Evolutionary conservation across 2,329 filamentous ascomycete species (phyloP), one percentile per base, ranked within the genome.

Genomic region (Mycosphaerelloides madeirae): DNA sequence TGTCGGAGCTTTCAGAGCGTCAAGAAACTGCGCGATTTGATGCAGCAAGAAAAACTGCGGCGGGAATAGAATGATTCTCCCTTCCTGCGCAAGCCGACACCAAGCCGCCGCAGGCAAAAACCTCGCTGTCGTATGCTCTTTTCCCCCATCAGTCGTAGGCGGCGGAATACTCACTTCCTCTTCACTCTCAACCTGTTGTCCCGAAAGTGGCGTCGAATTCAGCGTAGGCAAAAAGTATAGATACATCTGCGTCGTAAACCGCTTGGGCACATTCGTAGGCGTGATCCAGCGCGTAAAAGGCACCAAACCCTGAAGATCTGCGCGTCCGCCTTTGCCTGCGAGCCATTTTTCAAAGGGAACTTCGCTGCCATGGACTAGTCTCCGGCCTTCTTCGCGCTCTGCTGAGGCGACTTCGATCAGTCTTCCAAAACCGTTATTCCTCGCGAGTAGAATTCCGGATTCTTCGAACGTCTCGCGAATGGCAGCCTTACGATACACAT

Each of bases 171-270:
- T 72, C 53, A 75, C 80, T 60, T 76, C 77, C 0, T 51, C 54
- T 35, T 61, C 57, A 6, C 45, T 49, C 9, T 56, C 52, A 11
- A 54, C 56, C 59, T 56, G 55, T 50, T 31, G 59, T 53, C 41
- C 44, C 5, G 22, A 25, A n/a, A 59, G 9, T 4, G 57, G 58
- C 53, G 71, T 62, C 54, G 71, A 53, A 36, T 67, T 38, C 20
- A 58, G 44, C 1, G 61, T 58, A 0, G 89, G 89, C 2, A 96
- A 75, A 66, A 94, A 83, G 67, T 95, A 95, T 9, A 97, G 66
- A 68, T 97, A 98, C 91, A 97, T 97, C 63, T 96, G 90, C 1
- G 91, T 96, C 0, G 86, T 87, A 69, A 94, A 98, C 35, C 93
- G 79, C 57, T 83, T 87, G 0, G 81, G 78, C 1, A 84, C 71